Evolutionary conservation across 208 protist species (phyloP).

Genomic region (Naegleria gruberi): DNA sequence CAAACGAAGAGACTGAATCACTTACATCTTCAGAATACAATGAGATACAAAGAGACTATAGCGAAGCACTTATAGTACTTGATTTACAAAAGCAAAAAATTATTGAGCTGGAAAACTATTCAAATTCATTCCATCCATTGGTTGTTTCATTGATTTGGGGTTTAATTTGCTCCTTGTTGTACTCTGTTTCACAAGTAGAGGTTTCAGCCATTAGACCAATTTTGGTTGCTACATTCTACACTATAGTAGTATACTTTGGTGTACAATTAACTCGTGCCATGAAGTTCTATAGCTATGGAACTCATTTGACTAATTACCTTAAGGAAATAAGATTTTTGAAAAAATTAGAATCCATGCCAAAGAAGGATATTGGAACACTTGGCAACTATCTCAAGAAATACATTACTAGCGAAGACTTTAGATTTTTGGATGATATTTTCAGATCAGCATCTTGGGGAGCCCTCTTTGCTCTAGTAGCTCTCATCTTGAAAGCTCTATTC

Average conservation of each 20-base stretch:
- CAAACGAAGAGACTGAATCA: neutral
- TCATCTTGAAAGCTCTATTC: neutral
- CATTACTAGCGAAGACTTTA: neutral
- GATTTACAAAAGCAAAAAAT: neutral
- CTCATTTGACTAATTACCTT: neutral
- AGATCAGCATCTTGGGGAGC: neutral
- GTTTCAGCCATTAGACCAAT: neutral
- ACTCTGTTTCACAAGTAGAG: neutral
- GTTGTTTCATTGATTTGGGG: neutral
- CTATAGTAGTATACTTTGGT: neutral
- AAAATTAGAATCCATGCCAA: neutral
- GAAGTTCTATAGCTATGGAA: neutral
- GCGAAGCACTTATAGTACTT: no score
- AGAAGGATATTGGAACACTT: neutral
- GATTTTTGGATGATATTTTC: neutral
- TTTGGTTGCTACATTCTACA: neutral
- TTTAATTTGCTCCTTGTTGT: neutral
- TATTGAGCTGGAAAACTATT: neutral
- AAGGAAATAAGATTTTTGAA: neutral
- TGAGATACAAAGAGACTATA: no score
- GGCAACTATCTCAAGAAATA: neutral
- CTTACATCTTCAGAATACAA: no score
- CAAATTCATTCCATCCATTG: neutral
- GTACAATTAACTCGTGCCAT: neutral
- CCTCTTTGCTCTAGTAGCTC: neutral